Percentiles rank a stretch among this genome's conserved stretches.
These are phyloP conservation scores for Dalbergia cultrata DNA, from an alignment of 306 rosid genomes.

Conservation along the genomic window DNA sequence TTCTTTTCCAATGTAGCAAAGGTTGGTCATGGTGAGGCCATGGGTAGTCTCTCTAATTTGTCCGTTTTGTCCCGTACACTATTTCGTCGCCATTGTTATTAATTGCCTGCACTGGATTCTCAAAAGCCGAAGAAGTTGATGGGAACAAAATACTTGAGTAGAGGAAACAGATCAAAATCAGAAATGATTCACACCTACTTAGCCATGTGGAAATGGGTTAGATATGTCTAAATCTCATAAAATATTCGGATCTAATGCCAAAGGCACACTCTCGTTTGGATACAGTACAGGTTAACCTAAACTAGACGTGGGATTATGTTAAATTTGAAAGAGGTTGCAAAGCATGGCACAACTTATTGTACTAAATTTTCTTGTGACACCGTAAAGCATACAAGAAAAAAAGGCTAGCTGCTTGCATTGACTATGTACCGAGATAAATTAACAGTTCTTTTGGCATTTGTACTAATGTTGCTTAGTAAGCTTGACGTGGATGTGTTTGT, in stretches of 20 bases:
- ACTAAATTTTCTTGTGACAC: conserved; percentile 20
- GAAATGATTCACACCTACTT: background rate
- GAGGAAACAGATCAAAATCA: conserved; percentile 9
- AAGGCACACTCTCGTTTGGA: background rate
- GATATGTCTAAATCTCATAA: background rate
- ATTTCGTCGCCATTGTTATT: background rate
- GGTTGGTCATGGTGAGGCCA: background rate
- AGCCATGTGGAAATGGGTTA: background rate
- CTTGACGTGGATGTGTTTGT: conserved; percentile 9
- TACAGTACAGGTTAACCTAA: background rate
- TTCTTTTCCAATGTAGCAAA: too few relatives aligned
- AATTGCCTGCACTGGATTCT: background rate
- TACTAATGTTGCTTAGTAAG: background rate
- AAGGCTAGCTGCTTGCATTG: conserved; percentile 5
- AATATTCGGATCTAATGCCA: background rate
- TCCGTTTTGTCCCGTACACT: conserved; percentile 27
- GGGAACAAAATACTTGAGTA: background rate
- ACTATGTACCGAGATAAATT: background rate
- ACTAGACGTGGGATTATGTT: background rate
- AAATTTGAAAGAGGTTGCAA: background rate
- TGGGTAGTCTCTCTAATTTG: conserved; percentile 22
- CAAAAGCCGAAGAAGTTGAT: conserved; percentile 30
- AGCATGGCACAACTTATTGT: conserved; percentile 38
- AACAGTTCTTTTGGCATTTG: background rate
- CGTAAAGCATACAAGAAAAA: background rate